These are phyloP conservation scores for Raphanus hybrid DNA, from an alignment of 441 rosid genomes.

Conservation along the genomic window DNA sequence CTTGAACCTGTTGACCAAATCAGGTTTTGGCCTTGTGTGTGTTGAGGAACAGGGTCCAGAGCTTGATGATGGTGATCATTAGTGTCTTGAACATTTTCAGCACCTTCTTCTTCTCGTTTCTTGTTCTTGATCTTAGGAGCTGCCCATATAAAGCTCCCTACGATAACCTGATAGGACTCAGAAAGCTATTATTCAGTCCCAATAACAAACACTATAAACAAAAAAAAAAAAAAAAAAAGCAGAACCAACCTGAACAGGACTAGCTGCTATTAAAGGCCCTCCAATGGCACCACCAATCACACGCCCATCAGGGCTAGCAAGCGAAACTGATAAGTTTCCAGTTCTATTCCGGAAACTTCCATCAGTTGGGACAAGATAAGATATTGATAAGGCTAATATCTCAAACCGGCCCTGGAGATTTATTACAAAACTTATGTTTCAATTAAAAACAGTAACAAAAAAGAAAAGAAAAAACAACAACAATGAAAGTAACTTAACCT, in stretches of 20 bases:
- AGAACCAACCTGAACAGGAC: constrained; percentile 75
- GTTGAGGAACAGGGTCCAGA: constrained; percentile 38
- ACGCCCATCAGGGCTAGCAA: constrained; percentile 89
- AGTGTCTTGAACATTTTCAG: constrained; percentile 49
- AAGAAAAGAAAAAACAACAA: neutral
- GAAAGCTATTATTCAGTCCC: constrained; percentile 9
- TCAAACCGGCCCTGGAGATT: constrained; percentile 79
- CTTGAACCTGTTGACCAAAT: constrained; percentile 67
- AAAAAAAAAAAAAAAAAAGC: too few species aligned
- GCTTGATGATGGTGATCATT: constrained; percentile 50
- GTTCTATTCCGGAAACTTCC: constrained; percentile 58
- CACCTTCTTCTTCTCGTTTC: constrained; percentile 51
- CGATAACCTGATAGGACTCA: constrained; percentile 59
- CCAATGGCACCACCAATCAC: constrained; percentile 89
- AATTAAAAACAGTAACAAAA: neutral
- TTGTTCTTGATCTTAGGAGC: constrained; percentile 70
- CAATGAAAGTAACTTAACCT: constrained; percentile 47
- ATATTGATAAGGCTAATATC: constrained; percentile 80
- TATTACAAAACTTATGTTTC: constrained; percentile 3
- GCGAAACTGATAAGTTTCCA: constrained; percentile 78
- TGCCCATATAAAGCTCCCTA: constrained; percentile 84
- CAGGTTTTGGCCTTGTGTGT: constrained; percentile 57
- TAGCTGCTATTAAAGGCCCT: constrained; percentile 82
- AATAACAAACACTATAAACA: too few species aligned
- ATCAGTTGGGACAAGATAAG: constrained; percentile 57